Conservation (phyloP, 495 filamentous ascomycete genomes). For the Tirmania nivea region DNA sequence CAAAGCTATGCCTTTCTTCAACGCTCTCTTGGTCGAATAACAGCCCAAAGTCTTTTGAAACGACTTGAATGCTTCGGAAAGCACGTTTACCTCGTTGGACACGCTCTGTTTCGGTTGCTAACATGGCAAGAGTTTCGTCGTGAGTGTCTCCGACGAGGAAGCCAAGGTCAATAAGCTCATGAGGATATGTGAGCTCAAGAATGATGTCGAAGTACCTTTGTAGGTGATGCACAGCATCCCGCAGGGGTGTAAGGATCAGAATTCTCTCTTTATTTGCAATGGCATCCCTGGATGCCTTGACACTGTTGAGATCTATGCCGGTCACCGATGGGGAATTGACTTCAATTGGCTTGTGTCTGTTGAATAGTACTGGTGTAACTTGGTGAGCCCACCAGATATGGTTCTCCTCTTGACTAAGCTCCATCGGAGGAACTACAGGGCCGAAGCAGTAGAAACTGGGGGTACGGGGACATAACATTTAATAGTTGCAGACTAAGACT, state of each 20-base stretch:
- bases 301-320: slow-evolving; percentile 61
- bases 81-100: slow-evolving; percentile 52
- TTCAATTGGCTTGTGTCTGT: slow-evolving; percentile 71
- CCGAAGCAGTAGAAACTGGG: slow-evolving; percentile 92
- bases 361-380: slow-evolving; percentile 84
- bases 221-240: slow-evolving; percentile 66
- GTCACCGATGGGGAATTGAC: slow-evolving; percentile 62
- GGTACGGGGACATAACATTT: slow-evolving; percentile 20
- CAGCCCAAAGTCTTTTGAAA: slow-evolving; percentile 74
- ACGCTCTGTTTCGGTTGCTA: slow-evolving; percentile 63
- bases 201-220: slow-evolving; percentile 84
- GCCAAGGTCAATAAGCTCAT: slow-evolving; percentile 81
- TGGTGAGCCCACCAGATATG: slow-evolving; percentile 69
- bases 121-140: slow-evolving; percentile 68
- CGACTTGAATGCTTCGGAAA: slow-evolving; percentile 61
- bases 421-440: slow-evolving; percentile 75
- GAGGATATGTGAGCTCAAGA: slow-evolving; percentile 75
- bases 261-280: slow-evolving; percentile 62
- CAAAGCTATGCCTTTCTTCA: slow-evolving; percentile 62
- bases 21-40: slow-evolving; percentile 44
- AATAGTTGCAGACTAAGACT: too few relatives aligned
- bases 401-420: slow-evolving; percentile 80
- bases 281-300: slow-evolving; percentile 62
- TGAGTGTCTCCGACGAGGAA: slow-evolving; percentile 83
- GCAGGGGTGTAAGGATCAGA: slow-evolving; percentile 83